Evolutionary conservation across 2,329 filamentous ascomycete species (phyloP), one percentile per base, ranked within the genome.

Genomic region (Aureobasidium uvarum): DNA sequence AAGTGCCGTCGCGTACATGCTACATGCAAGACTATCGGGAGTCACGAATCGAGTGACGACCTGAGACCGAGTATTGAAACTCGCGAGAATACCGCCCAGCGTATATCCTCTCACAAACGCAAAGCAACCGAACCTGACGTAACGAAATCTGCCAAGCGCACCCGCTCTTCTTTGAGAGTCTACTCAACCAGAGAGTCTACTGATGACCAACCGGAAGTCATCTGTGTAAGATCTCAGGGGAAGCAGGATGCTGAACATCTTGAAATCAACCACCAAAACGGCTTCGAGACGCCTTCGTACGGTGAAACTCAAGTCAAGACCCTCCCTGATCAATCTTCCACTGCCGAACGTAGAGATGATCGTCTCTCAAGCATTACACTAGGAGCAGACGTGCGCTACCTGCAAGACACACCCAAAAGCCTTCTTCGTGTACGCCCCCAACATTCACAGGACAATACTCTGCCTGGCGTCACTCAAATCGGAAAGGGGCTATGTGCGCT

Each of bases 1-100:
- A 55, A 55, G 52, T 55, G 52, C 18, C 52, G 52, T 41, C 52
- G 52, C 23, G 52, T 55, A 16, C 52, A 55, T 55, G 52, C 52
- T 28, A 55, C 52, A 25, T 55, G 52, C 52, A 55, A 55, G 52
- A 25, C 33, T 25, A 16, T 25, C 33, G 38, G 20, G n/a, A 55
- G 52, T 10, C 25, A 3, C 33, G 43, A 46, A 46, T 6, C 43
- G 13, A 18, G 23, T 28, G 52, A 55, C 14, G 52, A 41, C 7
- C 16, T n/a, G 25, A 36, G 33, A 5, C 20, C 36, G 20, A 23
- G 33, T 54, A 38, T 54, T 23, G 51, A 54, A 10, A 11, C 23
- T 5, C n/a, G 33, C 31, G 13, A 36, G 5, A 20, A 23, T 7
- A 8, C 20, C 28, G 11, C 14, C n/a, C n/a, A 39, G 13, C n/a